Evolutionary conservation across 208 protist species (phyloP).

Genomic region (Trypanosoma theileri): DNA sequence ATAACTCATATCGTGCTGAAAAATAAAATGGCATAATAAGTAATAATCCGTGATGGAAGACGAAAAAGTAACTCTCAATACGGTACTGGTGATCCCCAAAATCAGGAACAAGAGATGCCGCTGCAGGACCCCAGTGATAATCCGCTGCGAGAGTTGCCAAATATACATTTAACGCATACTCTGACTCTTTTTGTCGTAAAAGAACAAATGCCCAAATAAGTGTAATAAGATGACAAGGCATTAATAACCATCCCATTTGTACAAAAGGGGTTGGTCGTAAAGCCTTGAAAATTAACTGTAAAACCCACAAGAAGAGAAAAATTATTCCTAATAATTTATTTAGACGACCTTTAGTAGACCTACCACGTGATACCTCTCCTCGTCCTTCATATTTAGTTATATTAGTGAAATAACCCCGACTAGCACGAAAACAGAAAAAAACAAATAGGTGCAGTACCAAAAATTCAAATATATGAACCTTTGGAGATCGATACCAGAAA

Average conservation of each 20-base stretch:
- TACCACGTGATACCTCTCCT: conserved; percentile 9
- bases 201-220: conserved; percentile 56
- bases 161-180: conserved; percentile 57
- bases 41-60: conserved; percentile 60
- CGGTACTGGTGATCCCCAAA: conserved; percentile 60
- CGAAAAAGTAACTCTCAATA: conserved; percentile 55
- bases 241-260: conserved; percentile 80
- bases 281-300: conserved; percentile 53
- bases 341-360: conserved; percentile 35
- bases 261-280: conserved; percentile 54
- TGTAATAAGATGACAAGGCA: conserved; percentile 81
- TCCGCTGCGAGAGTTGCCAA: conserved; percentile 58
- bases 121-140: conserved; percentile 51
- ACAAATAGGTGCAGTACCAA: conserved; percentile 29
- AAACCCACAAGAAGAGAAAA: conserved; percentile 38
- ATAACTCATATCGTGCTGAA: conserved; percentile 49
- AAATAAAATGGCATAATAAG: conserved; percentile 72
- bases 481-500: conserved; percentile 72
- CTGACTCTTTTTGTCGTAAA: conserved; percentile 21
- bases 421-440: conserved; percentile 33
- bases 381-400: background rate
- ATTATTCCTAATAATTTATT: conserved; percentile 43
- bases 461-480: conserved; percentile 59
- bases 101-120: conserved; percentile 45
- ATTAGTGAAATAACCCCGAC: conserved; percentile 27